Evolutionary conservation across 345 rosid species (phyloP).

Genomic region (Psidium friedrichsthalianum): DNA sequence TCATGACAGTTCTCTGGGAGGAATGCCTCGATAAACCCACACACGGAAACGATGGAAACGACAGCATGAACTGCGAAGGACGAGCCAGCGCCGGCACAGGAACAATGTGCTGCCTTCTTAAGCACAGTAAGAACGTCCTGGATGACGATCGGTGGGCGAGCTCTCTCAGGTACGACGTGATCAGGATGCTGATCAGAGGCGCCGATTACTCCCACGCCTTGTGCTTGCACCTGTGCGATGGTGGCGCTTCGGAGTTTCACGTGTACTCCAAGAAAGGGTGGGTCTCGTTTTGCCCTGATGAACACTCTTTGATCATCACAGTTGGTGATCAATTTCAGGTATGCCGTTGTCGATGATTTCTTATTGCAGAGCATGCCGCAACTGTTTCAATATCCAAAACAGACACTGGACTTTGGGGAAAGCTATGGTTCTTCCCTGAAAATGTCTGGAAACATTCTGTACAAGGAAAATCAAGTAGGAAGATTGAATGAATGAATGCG

Average conservation of each 20-base stretch:
- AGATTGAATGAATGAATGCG: not conserved
- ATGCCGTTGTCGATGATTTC: not conserved
- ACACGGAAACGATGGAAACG: not conserved
- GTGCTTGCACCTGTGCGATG: constrained; percentile 42
- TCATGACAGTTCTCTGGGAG: constrained; percentile 10
- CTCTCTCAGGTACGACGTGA: constrained; percentile 48
- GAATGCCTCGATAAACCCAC: constrained; percentile 1
- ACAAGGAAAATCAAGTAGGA: not conserved
- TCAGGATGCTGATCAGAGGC: constrained; percentile 67
- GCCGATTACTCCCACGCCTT: constrained; percentile 64
- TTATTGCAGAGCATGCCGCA: not conserved
- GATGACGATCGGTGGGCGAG: constrained; percentile 16
- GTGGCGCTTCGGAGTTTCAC: constrained; percentile 47
- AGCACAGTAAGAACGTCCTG: constrained; percentile 16
- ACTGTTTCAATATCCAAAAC: not conserved
- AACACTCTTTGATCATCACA: constrained; percentile 56
- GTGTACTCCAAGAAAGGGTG: constrained; percentile 89
- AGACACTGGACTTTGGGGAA: not conserved
- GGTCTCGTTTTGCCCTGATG: constrained; percentile 56
- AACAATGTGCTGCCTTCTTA: constrained; percentile 34
- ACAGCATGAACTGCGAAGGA: constrained; percentile 9
- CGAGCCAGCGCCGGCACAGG: not conserved
- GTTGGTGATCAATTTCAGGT: constrained; percentile 75
- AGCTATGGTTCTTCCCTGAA: not conserved
- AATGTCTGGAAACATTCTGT: not conserved